Percentiles rank a stretch among this genome's conserved stretches.
phyloP scores from a whole-genome alignment of 768 basidiomycete genomes.

The Coprinopsis strossmayeri region DNA sequence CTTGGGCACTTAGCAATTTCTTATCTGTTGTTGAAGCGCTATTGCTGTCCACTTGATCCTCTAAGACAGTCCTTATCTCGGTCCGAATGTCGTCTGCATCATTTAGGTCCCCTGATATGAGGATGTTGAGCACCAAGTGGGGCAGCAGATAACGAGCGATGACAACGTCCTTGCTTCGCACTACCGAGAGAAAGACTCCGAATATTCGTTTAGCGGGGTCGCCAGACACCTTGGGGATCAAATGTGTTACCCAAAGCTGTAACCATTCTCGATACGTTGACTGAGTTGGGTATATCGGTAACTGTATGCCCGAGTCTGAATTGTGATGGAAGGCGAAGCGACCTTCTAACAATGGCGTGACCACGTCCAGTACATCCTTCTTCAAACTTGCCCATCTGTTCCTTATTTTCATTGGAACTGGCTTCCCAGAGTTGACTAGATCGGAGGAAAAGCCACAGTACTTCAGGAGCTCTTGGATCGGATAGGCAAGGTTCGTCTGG shows the following conservation, averaged over 20 bases:
- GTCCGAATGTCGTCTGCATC: conserved; percentile 58
- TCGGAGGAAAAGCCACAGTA: conserved; percentile 82
- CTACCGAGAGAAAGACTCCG: conserved; percentile 65
- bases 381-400: conserved; percentile 76
- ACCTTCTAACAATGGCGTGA: conserved; percentile 75
- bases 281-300: conserved; percentile 75
- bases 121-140: conserved; percentile 81
- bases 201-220: conserved; percentile 64
- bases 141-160: conserved; percentile 91
- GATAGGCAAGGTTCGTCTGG: conserved; percentile 83
- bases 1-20: conserved; percentile 90
- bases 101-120: conserved; percentile 65
- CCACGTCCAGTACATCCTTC: conserved; percentile 78
- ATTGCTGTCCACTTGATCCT: conserved; percentile 72
- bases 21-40: conserved; percentile 67
- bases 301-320: conserved; percentile 30
- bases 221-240: conserved; percentile 64
- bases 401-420: conserved; percentile 60
- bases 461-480: conserved; percentile 83
- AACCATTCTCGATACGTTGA: conserved; percentile 95
- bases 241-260: conserved; percentile 77
- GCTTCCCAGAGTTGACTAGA: conserved; percentile 49
- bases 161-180: conserved; percentile 86
- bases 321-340: conserved; percentile 51
- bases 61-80: conserved; percentile 77